phyloP scores from a whole-genome alignment of 257 asterid genomes.

The Thymus quinquecostatus region DNA sequence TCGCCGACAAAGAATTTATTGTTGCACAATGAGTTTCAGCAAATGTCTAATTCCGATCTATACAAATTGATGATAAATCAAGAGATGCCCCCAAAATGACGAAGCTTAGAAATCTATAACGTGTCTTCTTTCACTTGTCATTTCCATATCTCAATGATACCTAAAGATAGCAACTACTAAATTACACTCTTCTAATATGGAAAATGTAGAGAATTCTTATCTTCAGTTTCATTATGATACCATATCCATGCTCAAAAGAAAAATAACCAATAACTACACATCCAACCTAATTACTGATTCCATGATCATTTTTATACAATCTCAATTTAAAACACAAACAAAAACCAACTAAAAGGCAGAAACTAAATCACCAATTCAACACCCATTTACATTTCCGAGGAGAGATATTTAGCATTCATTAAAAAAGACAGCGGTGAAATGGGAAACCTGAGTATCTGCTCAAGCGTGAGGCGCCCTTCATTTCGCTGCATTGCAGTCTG shows the following conservation, averaged over 20 bases:
- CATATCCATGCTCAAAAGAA: not conserved
- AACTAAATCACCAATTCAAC: conserved; percentile 24
- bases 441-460: conserved; percentile 87
- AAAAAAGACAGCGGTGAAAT: conserved; percentile 22
- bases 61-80: conserved; percentile 16
- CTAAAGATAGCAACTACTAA: conserved; percentile 13
- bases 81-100: conserved; percentile 21
- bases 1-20: conserved; percentile 20
- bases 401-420: not conserved
- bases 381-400: not conserved
- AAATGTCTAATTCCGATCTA: conserved; percentile 3
- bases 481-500: conserved; percentile 86
- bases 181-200: conserved; percentile 6
- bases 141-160: conserved; percentile 10
- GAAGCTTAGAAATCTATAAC: not conserved
- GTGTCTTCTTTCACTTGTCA: conserved; percentile 23
- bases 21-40: conserved; percentile 15
- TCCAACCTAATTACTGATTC: conserved; percentile 8
- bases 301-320: not conserved
- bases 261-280: conserved; percentile 15
- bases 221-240: conserved; percentile 4
- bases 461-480: conserved; percentile 92
- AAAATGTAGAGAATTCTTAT: conserved; percentile 10
- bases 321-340: conserved; percentile 7
- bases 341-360: conserved; percentile 20